phyloP scores from a whole-genome alignment of 2,329 filamentous ascomycete species.

The Microcyclosporella mali region DNA sequence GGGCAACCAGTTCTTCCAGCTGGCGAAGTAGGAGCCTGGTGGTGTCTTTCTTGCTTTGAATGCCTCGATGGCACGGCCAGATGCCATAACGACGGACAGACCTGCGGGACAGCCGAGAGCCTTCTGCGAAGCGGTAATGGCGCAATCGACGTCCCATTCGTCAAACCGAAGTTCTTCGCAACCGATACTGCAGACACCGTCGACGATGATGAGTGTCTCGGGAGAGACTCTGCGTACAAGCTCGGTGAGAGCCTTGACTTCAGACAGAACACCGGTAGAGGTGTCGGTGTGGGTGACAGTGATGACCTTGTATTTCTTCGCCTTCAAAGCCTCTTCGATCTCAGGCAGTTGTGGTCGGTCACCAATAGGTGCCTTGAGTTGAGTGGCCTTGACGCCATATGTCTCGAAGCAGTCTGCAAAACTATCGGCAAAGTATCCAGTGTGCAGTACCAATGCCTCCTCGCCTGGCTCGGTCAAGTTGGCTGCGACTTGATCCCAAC shows the following conservation, averaged over 20 bases:
- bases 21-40: constrained; percentile 86
- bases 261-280: constrained; percentile 89
- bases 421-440: constrained; percentile 93
- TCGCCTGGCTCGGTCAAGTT: constrained; percentile 88
- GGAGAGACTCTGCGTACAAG: constrained; percentile 81
- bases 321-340: constrained; percentile 79
- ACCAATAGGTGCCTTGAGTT: constrained; percentile 83
- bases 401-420: constrained; percentile 88
- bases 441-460: constrained; percentile 85
- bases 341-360: constrained; percentile 78
- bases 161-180: constrained; percentile 96
- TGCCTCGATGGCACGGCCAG: constrained; percentile 73
- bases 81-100: constrained; percentile 89
- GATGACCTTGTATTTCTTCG: constrained; percentile 89
- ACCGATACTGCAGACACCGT: constrained; percentile 95
- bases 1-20: constrained; percentile 94
- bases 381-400: constrained; percentile 84
- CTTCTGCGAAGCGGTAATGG: constrained; percentile 93
- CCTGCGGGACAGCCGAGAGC: constrained; percentile 93
- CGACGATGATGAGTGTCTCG: constrained; percentile 83
- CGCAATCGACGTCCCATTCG: constrained; percentile 85
- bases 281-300: constrained; percentile 98
- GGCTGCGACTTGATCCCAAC: constrained; percentile 93
- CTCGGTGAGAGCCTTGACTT: constrained; percentile 77
- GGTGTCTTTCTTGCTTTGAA: constrained; percentile 76